A percentile compares a stretch with the other conserved stretches of the same genome.
Evolutionary conservation across 768 basidiomycete species (phyloP).

Genomic region (Pilatotrama ljubarskyi): DNA sequence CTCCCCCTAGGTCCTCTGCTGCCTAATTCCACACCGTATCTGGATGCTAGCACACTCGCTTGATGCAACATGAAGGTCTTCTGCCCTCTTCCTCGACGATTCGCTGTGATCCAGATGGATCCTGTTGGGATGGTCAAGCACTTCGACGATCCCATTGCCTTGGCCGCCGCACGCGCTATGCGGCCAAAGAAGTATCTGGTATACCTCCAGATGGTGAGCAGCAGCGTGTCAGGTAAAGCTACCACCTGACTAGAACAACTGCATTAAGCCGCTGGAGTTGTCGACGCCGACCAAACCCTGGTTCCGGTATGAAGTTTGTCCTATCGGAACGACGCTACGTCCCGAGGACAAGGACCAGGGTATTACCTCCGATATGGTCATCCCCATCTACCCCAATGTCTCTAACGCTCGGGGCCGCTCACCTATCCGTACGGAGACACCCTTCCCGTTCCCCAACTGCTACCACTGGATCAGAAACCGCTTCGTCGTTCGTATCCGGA

Average conservation of each 20-base stretch:
- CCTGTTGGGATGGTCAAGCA: conserved; percentile 6
- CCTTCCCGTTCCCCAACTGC: conserved; percentile 10
- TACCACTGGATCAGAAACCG: conserved; percentile 6
- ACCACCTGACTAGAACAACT: no score
- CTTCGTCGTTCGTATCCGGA: not conserved
- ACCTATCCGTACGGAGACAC: not conserved
- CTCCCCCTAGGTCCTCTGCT: no score
- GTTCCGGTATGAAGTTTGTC: not conserved
- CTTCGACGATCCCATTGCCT: not conserved
- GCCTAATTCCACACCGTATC: not conserved
- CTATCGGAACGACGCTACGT: not conserved
- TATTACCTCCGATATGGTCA: conserved; percentile 8
- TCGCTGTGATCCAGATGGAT: conserved; percentile 9
- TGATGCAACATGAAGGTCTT: not conserved
- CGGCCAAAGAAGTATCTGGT: conserved; percentile 7
- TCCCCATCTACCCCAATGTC: conserved; percentile 5
- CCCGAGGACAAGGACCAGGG: not conserved
- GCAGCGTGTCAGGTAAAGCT: no score
- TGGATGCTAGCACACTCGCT: not conserved
- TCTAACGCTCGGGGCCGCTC: not conserved
- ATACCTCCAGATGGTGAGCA: not conserved
- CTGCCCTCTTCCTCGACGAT: not conserved
- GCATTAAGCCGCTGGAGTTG: not conserved
- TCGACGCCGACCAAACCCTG: not conserved
- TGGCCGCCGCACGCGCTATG: not conserved